Percentiles rank a stretch among this genome's conserved stretches.
Evolutionary conservation across 768 basidiomycete genomes (phyloP).

Genomic region (Austroboletus eburneus): DNA sequence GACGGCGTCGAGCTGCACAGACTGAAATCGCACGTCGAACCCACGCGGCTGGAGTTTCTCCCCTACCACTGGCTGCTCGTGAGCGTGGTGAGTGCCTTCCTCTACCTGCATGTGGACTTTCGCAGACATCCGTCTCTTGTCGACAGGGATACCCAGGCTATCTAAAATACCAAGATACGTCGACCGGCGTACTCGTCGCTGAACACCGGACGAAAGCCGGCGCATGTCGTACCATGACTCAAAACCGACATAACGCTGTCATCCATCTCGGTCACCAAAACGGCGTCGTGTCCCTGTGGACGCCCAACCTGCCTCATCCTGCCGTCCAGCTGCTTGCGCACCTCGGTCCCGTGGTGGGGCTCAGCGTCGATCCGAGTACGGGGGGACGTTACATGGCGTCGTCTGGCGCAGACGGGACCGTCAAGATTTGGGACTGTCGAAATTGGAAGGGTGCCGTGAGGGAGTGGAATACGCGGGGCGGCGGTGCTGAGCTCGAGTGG

Average conservation of each 20-base stretch:
- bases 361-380: constrained; percentile 79
- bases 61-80: constrained; percentile 95
- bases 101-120: not conserved
- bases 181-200: constrained; percentile 81
- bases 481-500: constrained; percentile 71
- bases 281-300: constrained; percentile 95
- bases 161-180: constrained; percentile 95
- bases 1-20: constrained; percentile 91
- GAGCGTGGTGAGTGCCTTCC: constrained; percentile 56
- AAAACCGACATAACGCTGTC: constrained; percentile 91
- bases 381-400: constrained; percentile 92
- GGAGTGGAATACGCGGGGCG: constrained; percentile 71
- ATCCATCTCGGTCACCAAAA: constrained; percentile 94
- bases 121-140: not conserved
- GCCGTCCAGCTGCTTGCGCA: constrained; percentile 92
- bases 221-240: constrained; percentile 77
- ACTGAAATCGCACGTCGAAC: constrained; percentile 81
- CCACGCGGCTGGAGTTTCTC: constrained; percentile 85
- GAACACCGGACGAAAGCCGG: constrained; percentile 92
- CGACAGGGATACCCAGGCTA: constrained; percentile 88
- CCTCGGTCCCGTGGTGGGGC: constrained; percentile 75
- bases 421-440: constrained; percentile 96
- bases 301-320: constrained; percentile 88
- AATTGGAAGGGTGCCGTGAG: constrained; percentile 91
- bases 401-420: constrained; percentile 77